These are phyloP conservation scores for Massarina eburnea DNA, from an alignment of 2,329 filamentous ascomycete genomes.

Conservation along the genomic window DNA sequence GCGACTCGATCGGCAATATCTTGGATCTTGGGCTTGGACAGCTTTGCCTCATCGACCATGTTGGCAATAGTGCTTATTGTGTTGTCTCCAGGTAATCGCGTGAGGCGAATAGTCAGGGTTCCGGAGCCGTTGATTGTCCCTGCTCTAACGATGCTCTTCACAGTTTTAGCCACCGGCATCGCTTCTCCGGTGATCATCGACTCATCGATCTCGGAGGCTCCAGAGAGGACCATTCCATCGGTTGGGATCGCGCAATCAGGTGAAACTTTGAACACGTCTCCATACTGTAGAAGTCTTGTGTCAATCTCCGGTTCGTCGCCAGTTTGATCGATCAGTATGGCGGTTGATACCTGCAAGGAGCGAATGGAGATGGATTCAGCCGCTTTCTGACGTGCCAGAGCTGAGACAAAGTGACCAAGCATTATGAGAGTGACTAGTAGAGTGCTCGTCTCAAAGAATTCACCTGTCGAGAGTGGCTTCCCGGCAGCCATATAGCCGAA, in stretches of 20 bases:
- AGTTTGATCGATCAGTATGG: conserved; percentile 51
- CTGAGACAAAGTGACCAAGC: conserved; percentile 52
- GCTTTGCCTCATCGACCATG: conserved; percentile 72
- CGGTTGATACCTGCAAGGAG: conserved; percentile 61
- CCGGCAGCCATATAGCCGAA: conserved; percentile 46
- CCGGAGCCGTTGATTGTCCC: conserved; percentile 62
- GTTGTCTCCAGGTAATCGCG: conserved; percentile 67
- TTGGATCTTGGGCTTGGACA: conserved; percentile 69
- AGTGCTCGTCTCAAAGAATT: conserved; percentile 60
- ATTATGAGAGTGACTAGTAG: conserved; percentile 58
- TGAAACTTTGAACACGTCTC: conserved; percentile 65
- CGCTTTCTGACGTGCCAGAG: conserved; percentile 52
- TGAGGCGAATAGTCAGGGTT: conserved; percentile 55
- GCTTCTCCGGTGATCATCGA: conserved; percentile 78
- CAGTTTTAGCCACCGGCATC: conserved; percentile 58
- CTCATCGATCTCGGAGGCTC: conserved; percentile 69
- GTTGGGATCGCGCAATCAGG: conserved; percentile 65
- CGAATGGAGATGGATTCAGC: conserved; percentile 54
- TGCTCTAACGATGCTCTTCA: conserved; percentile 61
- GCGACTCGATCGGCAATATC: conserved; percentile 69
- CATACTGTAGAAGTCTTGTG: conserved; percentile 67
- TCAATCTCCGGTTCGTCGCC: conserved; percentile 59
- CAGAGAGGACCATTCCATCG: conserved; percentile 66
- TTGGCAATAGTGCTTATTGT: conserved; percentile 69
- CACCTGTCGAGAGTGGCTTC: conserved; percentile 43